Evolutionary conservation across 1,139 yeast genomes (phyloP).

Genomic region (Hemisphaericaspora subhashii): DNA sequence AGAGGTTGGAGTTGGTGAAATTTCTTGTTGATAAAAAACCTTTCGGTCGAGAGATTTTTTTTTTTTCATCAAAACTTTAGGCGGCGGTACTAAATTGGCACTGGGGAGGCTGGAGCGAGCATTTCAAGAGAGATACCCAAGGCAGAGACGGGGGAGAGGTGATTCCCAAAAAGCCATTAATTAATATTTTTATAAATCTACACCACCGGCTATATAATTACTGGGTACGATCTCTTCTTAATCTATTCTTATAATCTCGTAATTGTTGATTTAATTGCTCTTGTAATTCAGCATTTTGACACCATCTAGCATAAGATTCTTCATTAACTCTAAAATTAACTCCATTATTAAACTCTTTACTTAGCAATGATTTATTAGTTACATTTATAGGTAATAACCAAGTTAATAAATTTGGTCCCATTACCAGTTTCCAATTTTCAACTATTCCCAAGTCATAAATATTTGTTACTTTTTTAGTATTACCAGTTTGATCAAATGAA

Average conservation of each 20-base stretch:
- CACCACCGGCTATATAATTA: too few species aligned
- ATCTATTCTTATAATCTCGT: constrained; percentile 25
- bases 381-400: constrained; percentile 71
- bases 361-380: constrained; percentile 22
- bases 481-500: constrained; percentile 37
- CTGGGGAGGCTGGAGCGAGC: too few species aligned
- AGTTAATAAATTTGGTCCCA: constrained; percentile 65
- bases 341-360: constrained; percentile 42
- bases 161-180: too few species aligned
- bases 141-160: too few species aligned
- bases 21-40: background rate
- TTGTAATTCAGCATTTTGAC: constrained; percentile 46
- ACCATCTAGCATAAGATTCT: constrained; percentile 39
- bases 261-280: constrained; percentile 49
- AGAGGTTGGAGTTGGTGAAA: background rate
- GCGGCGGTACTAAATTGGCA: too few species aligned
- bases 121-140: too few species aligned
- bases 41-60: too few species aligned
- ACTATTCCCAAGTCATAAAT: constrained; percentile 70
- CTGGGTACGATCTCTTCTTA: constrained; percentile 19
- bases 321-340: constrained; percentile 51
- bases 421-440: constrained; percentile 63
- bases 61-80: too few species aligned
- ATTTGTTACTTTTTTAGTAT: constrained; percentile 49
- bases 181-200: too few species aligned